Conservation (phyloP, 2,329 filamentous ascomycete species). For the Sarocladium oryzae region DNA sequence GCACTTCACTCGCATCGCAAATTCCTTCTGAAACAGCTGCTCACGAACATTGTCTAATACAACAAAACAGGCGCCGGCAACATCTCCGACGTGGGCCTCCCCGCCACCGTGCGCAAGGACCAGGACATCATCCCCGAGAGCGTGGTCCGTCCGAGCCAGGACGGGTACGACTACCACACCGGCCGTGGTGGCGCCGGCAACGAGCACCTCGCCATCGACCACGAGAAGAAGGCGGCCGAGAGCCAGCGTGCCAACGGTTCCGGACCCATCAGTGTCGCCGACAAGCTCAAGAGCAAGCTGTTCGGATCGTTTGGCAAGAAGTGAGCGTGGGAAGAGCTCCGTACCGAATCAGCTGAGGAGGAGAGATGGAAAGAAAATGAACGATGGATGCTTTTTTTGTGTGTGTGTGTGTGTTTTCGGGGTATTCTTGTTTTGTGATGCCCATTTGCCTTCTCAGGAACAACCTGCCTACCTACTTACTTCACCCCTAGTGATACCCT, state of each 20-base stretch:
- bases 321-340: no score
- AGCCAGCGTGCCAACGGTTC: constrained; percentile 18
- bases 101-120: constrained; percentile 37
- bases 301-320: constrained; percentile 37
- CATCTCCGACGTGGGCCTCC: constrained; percentile 43
- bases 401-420: no score
- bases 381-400: background rate
- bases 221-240: constrained; percentile 24
- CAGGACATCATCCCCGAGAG: constrained; percentile 45
- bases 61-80: constrained; percentile 53
- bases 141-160: constrained; percentile 41
- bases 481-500: constrained; percentile 2
- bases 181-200: constrained; percentile 57
- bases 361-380: background rate
- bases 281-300: constrained; percentile 52
- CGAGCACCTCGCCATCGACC: constrained; percentile 31
- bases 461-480: background rate
- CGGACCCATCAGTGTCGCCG: constrained; percentile 39
- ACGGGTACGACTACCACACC: constrained; percentile 47
- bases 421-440: background rate
- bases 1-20: no score
- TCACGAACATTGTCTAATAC: no score
- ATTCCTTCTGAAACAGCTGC: background rate
- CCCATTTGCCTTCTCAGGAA: no score
- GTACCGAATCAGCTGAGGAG: background rate